Conservation (phyloP, 2,329 filamentous ascomycete genomes). For the Colletotrichum australisinense region DNA sequence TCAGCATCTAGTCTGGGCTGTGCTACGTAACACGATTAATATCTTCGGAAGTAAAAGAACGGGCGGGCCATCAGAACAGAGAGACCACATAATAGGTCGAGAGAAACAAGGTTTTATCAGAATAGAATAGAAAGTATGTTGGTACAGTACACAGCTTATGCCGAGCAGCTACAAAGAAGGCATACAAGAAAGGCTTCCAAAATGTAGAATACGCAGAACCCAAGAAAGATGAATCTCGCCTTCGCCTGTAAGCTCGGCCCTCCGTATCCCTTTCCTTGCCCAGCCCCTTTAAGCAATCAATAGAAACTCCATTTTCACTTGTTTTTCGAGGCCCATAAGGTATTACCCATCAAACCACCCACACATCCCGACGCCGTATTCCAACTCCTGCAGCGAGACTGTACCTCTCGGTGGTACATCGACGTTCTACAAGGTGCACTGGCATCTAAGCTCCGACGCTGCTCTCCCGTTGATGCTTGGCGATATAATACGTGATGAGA, state of each 20-base stretch:
- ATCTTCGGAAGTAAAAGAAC: neutral
- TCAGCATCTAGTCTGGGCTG: neutral
- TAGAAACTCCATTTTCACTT: constrained; percentile 26
- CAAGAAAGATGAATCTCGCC: constrained; percentile 10
- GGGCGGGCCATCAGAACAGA: neutral
- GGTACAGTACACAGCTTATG: constrained; percentile 31
- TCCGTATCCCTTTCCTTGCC: constrained; percentile 5
- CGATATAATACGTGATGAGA: constrained; percentile 84
- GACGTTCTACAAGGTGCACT: neutral
- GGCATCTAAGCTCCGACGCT: constrained; percentile 15
- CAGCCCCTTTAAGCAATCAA: neutral
- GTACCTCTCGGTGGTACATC: neutral
- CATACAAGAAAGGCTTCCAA: constrained; percentile 29
- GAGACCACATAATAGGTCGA: neutral
- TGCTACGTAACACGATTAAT: too few species aligned
- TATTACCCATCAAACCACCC: neutral
- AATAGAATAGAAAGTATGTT: constrained; percentile 12
- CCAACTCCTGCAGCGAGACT: neutral
- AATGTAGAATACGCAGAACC: constrained; percentile 21
- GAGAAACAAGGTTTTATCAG: neutral
- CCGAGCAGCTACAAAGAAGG: constrained; percentile 19
- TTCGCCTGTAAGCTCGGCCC: constrained; percentile 16
- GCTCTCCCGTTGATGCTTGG: constrained; percentile 72
- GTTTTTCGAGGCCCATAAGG: neutral
- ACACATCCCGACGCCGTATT: constrained; percentile 4